These are phyloP conservation scores for Echinochloa phyllopogon DNA, from an alignment of 176 grass and related monocot genomes.

Conservation along the genomic window DNA sequence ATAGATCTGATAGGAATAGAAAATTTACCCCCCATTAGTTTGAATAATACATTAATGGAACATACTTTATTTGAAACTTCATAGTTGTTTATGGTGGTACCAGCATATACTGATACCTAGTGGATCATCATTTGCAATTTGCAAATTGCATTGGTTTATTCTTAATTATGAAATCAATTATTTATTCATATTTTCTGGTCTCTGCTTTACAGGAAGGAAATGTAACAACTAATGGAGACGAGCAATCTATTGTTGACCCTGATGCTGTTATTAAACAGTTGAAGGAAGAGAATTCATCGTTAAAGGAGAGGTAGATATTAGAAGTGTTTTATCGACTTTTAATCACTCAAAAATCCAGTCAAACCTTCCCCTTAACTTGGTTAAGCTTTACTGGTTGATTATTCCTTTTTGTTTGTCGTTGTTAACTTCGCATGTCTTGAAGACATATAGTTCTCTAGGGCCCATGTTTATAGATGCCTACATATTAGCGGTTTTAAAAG, in stretches of 20 bases:
- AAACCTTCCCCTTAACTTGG: neutral
- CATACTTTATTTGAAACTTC: conserved; percentile 8
- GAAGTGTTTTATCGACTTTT: conserved; percentile 17
- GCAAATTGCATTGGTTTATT: neutral
- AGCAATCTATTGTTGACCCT: conserved; percentile 34
- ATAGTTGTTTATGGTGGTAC: neutral
- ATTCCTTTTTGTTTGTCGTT: neutral
- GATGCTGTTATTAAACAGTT: conserved; percentile 58
- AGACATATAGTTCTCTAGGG: no score
- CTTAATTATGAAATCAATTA: neutral
- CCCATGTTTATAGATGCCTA: no score
- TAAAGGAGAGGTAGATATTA: conserved; percentile 65
- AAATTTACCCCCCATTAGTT: neutral
- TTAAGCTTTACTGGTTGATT: neutral
- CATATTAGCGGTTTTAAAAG: neutral
- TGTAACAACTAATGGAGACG: conserved; percentile 35
- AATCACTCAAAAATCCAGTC: neutral
- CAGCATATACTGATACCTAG: neutral
- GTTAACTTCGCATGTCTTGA: neutral
- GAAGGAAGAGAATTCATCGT: conserved; percentile 67
- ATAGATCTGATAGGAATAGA: neutral
- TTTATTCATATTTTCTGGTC: neutral
- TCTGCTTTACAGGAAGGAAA: conserved; percentile 51
- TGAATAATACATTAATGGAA: neutral
- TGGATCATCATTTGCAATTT: neutral